These are phyloP conservation scores for Ailanthus altissimus DNA, from an alignment of 345 rosid genomes.

Conservation along the genomic window DNA sequence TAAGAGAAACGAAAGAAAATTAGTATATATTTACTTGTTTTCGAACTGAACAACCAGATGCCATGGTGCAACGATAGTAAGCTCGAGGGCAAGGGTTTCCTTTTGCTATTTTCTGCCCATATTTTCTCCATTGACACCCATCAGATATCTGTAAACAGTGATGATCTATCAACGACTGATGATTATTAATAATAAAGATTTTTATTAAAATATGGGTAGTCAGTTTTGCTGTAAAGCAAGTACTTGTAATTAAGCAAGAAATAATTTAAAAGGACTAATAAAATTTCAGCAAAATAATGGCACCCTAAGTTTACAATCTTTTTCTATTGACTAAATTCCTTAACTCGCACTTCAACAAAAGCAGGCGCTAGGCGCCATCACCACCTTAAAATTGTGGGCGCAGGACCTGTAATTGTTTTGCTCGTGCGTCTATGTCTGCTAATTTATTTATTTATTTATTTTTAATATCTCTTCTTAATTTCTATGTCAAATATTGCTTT, in stretches of 20 bases:
- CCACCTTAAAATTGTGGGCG: slow-evolving; percentile 24
- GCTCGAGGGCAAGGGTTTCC: slow-evolving; percentile 71
- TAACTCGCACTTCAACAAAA: slow-evolving; percentile 29
- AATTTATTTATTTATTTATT: background rate
- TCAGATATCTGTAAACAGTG: slow-evolving; percentile 44
- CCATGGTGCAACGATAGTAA: slow-evolving; percentile 66
- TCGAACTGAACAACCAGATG: slow-evolving; percentile 58
- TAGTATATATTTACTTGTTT: slow-evolving; percentile 38
- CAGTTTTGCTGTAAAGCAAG: background rate
- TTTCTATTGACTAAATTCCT: slow-evolving; percentile 8
- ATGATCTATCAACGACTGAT: background rate
- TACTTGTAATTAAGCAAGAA: background rate
- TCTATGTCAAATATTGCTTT: background rate
- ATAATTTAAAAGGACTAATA: background rate
- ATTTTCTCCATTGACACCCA: slow-evolving; percentile 69
- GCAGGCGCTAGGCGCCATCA: slow-evolving; percentile 17
- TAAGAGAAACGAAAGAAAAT: background rate
- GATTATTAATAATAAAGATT: background rate
- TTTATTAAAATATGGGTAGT: background rate
- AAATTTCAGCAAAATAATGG: background rate
- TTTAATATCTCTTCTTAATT: background rate
- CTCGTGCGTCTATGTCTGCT: background rate
- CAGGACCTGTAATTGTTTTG: slow-evolving; percentile 5
- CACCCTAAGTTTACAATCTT: background rate
- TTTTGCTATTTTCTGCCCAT: slow-evolving; percentile 67